phyloP scores from a whole-genome alignment of 1,284 basidiomycete genomes.

The Cryptococcus amylolentus region DNA sequence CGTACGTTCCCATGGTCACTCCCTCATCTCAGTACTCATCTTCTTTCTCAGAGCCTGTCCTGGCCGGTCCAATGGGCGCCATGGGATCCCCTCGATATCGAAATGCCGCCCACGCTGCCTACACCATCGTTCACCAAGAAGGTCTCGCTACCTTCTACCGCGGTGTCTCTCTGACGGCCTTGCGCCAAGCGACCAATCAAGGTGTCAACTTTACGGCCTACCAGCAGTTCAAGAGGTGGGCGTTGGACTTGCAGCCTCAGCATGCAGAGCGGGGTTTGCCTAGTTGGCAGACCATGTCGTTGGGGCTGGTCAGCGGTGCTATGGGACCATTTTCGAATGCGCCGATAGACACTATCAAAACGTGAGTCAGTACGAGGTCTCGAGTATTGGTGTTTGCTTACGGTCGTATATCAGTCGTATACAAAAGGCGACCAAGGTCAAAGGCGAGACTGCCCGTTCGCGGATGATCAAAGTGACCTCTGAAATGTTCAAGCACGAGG shows the following conservation, averaged over 20 bases:
- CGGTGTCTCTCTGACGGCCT: constrained; percentile 86
- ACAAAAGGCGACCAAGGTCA: constrained; percentile 75
- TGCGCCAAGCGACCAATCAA: constrained; percentile 97
- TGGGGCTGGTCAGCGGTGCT: constrained; percentile 92
- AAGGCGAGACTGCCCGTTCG: constrained; percentile 69
- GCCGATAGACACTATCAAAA: constrained; percentile 97
- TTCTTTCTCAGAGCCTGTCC: constrained; percentile 58
- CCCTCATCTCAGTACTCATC: background rate
- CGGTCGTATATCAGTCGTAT: constrained; percentile 36
- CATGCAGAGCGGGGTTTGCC: constrained; percentile 62
- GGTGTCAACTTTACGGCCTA: constrained; percentile 99
- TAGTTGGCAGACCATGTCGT: constrained; percentile 88
- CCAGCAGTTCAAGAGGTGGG: constrained; percentile 88
- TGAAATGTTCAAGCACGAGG: constrained; percentile 94
- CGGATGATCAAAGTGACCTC: constrained; percentile 73
- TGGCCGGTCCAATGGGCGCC: constrained; percentile 87
- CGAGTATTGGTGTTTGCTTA: too few relatives aligned
- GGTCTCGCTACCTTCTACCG: constrained; percentile 82
- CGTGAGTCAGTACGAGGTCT: constrained; percentile 44
- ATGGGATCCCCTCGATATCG: constrained; percentile 68
- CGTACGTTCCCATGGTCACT: constrained; percentile 45
- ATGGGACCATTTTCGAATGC: constrained; percentile 97
- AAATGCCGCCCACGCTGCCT: constrained; percentile 94
- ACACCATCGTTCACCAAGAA: constrained; percentile 92
- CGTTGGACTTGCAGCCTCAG: constrained; percentile 72